phyloP scores from a whole-genome alignment of 495 filamentous ascomycete species.

The Penicillium canescens region DNA sequence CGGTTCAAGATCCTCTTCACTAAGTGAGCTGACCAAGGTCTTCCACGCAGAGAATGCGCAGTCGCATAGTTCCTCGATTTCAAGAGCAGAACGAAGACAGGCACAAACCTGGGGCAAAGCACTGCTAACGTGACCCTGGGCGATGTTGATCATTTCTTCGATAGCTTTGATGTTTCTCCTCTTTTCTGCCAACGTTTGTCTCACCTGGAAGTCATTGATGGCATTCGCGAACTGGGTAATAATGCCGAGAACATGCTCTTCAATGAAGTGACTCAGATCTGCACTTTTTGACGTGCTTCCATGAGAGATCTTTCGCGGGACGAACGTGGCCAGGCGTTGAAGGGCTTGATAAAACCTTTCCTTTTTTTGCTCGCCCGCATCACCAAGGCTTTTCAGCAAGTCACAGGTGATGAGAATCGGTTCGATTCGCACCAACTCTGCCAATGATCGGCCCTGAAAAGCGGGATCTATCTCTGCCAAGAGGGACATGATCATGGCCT shows the following conservation, averaged over 20 bases:
- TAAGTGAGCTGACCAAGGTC: conserved; percentile 68
- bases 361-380: conserved; percentile 62
- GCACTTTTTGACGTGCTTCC: conserved; percentile 50
- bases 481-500: conserved; percentile 65
- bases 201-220: conserved; percentile 68
- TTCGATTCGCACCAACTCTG: conserved; percentile 71
- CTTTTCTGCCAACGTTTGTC: conserved; percentile 64
- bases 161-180: conserved; percentile 77
- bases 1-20: conserved; percentile 73
- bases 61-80: conserved; percentile 68
- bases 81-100: conserved; percentile 81
- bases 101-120: conserved; percentile 85
- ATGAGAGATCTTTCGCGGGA: conserved; percentile 54
- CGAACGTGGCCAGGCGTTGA: conserved; percentile 63
- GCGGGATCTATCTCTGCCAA: conserved; percentile 65
- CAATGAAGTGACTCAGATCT: conserved; percentile 73
- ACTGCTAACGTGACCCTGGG: conserved; percentile 65
- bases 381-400: conserved; percentile 78
- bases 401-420: conserved; percentile 75
- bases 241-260: conserved; percentile 83
- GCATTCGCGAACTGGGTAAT: conserved; percentile 78
- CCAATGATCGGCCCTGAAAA: conserved; percentile 64
- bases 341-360: conserved; percentile 62
- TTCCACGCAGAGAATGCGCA: conserved; percentile 83
- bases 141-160: conserved; percentile 80